Conservation (phyloP, 257 asterid species). For the Paulownia fortunei region DNA sequence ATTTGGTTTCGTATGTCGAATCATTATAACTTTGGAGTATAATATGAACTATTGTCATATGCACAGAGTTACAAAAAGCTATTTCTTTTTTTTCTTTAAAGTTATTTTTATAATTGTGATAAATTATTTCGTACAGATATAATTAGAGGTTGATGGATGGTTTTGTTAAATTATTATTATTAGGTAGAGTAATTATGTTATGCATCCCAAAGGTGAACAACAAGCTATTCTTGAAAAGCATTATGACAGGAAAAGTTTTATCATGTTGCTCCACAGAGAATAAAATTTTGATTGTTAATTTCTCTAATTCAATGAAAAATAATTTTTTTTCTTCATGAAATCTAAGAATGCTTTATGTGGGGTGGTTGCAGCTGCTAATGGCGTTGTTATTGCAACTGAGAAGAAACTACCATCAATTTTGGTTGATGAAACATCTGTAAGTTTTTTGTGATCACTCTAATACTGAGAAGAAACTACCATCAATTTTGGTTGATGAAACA, state of each 20-base stretch:
- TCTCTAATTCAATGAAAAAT: neutral
- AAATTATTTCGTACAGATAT: neutral
- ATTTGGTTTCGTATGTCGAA: neutral
- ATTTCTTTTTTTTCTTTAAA: neutral
- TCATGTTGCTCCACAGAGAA: neutral
- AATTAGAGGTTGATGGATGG: neutral
- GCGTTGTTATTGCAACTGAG: slow-evolving; percentile 98
- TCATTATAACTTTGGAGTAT: neutral
- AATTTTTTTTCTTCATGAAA: neutral
- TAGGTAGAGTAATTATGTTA: too few species aligned
- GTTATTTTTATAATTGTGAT: neutral
- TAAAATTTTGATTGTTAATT: neutral
- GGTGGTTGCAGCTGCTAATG: slow-evolving; percentile 89
- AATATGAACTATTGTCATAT: neutral
- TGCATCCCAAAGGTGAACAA: neutral
- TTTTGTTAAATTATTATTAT: neutral
- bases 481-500: slow-evolving; percentile 95
- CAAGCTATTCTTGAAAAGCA: neutral
- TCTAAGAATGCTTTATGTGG: slow-evolving; percentile 20
- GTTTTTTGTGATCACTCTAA: slow-evolving; percentile 36
- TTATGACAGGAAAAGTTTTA: neutral
- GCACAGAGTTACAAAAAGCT: neutral
- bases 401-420: slow-evolving; percentile 94
- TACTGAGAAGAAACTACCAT: slow-evolving; percentile 95
- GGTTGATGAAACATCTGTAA: slow-evolving; percentile 97